Evolutionary conservation across 208 protist species (phyloP).

Genomic region (Leishmania gerbilli): DNA sequence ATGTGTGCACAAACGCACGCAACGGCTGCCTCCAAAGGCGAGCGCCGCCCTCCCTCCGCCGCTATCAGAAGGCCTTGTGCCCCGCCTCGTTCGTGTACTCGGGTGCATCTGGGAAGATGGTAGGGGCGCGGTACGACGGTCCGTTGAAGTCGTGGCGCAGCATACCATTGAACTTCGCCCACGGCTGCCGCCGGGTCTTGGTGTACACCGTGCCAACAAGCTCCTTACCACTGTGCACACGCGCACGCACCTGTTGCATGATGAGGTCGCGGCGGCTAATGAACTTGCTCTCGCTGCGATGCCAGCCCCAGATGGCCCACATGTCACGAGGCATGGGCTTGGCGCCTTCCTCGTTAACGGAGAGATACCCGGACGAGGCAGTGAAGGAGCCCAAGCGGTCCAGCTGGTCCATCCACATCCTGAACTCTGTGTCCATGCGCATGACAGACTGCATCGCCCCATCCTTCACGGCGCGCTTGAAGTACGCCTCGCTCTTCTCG

Average conservation of each 20-base stretch:
- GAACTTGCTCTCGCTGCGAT: constrained; percentile 85
- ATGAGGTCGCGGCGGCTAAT: constrained; percentile 67
- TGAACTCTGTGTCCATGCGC: constrained; percentile 89
- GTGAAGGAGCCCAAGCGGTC: constrained; percentile 90
- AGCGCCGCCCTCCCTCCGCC: not conserved
- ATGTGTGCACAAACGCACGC: not conserved
- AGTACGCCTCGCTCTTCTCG: constrained; percentile 73
- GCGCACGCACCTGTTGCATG: constrained; percentile 62
- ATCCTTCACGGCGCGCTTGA: constrained; percentile 63
- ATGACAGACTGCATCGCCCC: constrained; percentile 71
- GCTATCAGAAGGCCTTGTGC: constrained; percentile 20
- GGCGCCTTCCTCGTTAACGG: constrained; percentile 84
- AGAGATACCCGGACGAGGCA: constrained; percentile 59
- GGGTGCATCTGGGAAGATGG: constrained; percentile 63
- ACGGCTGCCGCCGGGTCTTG: constrained; percentile 77
- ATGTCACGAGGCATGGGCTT: constrained; percentile 85
- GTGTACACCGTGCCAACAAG: constrained; percentile 83
- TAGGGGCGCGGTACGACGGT: constrained; percentile 44
- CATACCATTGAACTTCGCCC: constrained; percentile 86
- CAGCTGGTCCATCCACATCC: constrained; percentile 92
- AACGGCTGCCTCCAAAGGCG: not conserved
- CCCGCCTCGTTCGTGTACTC: constrained; percentile 16
- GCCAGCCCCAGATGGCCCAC: constrained; percentile 91
- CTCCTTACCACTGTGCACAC: constrained; percentile 63
- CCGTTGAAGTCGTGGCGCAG: constrained; percentile 80